Percentiles rank a stretch among this genome's conserved stretches.
These are phyloP conservation scores for Gossypium trilobum DNA, from an alignment of 441 rosid species.

Conservation along the genomic window DNA sequence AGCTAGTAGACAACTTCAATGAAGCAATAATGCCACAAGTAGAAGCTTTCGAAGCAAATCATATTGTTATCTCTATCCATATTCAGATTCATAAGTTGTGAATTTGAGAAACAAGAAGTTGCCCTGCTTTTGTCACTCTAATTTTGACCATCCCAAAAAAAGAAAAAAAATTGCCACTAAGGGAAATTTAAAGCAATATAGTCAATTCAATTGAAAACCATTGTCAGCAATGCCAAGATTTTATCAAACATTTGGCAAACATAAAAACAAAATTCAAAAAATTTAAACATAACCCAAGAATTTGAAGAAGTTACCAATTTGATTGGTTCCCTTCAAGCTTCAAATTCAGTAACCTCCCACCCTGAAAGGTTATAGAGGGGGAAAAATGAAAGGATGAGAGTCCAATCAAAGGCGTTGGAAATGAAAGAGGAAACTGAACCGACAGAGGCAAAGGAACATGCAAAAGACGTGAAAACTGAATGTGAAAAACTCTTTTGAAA, in stretches of 20 bases:
- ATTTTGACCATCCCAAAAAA: no score
- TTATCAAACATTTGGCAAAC: neutral
- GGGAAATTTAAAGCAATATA: neutral
- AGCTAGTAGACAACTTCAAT: neutral
- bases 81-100: no score
- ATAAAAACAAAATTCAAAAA: neutral
- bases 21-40: neutral
- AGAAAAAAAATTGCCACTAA: neutral
- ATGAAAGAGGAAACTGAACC: neutral
- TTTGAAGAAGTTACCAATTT: neutral
- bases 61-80: neutral
- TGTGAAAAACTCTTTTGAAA: conserved; percentile 23
- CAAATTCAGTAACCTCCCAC: neutral
- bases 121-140: neutral
- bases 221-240: neutral
- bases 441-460: conserved; percentile 11
- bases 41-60: neutral
- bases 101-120: neutral
- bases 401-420: neutral
- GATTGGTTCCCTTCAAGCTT: neutral
- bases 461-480: conserved; percentile 16
- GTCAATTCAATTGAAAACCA: neutral
- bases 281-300: neutral
- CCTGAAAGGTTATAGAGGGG: neutral
- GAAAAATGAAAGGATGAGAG: neutral